phyloP scores from a whole-genome alignment of 2,329 filamentous ascomycete genomes.

The Alternaria brassicicola region DNA sequence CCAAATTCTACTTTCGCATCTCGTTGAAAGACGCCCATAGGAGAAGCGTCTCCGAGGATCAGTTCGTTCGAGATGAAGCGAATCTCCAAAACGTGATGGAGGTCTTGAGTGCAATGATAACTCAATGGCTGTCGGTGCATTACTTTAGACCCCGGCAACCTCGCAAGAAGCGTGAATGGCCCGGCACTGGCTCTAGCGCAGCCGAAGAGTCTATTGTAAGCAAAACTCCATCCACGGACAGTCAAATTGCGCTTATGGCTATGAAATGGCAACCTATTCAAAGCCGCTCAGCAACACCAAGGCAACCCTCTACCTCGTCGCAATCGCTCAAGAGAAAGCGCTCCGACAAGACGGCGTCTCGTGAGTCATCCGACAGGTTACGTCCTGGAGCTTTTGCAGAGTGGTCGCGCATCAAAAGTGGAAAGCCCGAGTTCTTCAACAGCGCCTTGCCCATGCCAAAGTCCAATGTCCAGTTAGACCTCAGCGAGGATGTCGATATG shows the following conservation, averaged over 20 bases:
- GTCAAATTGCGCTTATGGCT: neutral
- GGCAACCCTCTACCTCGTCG: neutral
- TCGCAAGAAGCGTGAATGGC: conserved; percentile 14
- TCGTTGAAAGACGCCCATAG: conserved; percentile 42
- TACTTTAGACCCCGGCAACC: conserved; percentile 64
- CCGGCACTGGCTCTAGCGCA: conserved; percentile 3
- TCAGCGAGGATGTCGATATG: neutral
- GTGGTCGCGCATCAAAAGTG: conserved; percentile 55
- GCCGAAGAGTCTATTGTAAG: neutral
- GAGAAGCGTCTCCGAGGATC: conserved; percentile 23
- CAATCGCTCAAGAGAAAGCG: conserved; percentile 32
- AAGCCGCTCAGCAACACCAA: neutral
- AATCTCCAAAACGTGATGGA: conserved; percentile 64
- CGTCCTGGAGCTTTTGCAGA: conserved; percentile 36
- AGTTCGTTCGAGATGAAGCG: conserved; percentile 30
- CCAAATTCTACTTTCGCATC: conserved; percentile 85
- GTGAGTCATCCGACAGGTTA: neutral
- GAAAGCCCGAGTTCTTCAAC: conserved; percentile 44
- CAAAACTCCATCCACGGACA: neutral
- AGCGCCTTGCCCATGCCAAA: conserved; percentile 21
- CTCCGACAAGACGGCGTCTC: neutral
- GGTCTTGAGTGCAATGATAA: conserved; percentile 71
- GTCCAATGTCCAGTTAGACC: neutral
- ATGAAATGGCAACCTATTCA: neutral
- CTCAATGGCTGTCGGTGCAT: conserved; percentile 76